Evolutionary conservation across 108 stramenopile species (phyloP).

Genomic region (Skeletonema potamos): DNA sequence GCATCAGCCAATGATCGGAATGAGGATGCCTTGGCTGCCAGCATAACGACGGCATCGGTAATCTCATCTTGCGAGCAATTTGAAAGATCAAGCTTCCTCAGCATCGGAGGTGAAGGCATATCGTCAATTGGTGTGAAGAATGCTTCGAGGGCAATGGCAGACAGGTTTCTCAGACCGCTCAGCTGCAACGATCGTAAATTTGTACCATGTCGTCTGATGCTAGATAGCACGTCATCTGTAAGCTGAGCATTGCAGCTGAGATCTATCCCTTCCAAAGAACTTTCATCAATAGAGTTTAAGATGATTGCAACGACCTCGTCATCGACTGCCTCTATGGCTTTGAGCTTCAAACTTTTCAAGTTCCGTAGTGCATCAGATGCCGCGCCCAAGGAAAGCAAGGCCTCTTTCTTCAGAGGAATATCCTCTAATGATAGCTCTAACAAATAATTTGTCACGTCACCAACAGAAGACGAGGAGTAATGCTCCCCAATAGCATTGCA

Average conservation of each 20-base stretch:
- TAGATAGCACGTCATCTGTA: conserved; percentile 65
- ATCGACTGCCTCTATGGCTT: conserved; percentile 46
- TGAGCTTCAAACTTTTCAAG: conserved; percentile 65
- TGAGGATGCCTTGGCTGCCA: conserved; percentile 55
- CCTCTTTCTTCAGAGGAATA: conserved; percentile 47
- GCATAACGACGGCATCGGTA: conserved; percentile 61
- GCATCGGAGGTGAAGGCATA: conserved; percentile 64
- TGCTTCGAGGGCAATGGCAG: conserved; percentile 65
- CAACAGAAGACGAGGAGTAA: conserved; percentile 25
- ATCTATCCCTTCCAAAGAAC: conserved; percentile 62
- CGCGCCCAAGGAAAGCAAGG: conserved; percentile 39
- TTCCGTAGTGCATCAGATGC: conserved; percentile 42
- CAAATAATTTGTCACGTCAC: conserved; percentile 14
- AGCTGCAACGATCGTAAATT: conserved; percentile 58
- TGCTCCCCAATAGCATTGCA: conserved; percentile 47
- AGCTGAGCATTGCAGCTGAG: conserved; percentile 61
- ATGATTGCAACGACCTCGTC: conserved; percentile 58
- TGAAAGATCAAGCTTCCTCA: conserved; percentile 58
- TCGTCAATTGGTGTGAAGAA: conserved; percentile 70
- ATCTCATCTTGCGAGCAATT: conserved; percentile 66
- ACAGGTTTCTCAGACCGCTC: conserved; percentile 57
- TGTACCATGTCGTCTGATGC: conserved; percentile 63
- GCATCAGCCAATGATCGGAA: conserved; percentile 33
- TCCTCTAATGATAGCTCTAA: conserved; percentile 74
- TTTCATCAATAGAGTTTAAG: conserved; percentile 31